These are phyloP conservation scores for Marasmius oreades DNA, from an alignment of 1,284 basidiomycete species.

Conservation along the genomic window DNA sequence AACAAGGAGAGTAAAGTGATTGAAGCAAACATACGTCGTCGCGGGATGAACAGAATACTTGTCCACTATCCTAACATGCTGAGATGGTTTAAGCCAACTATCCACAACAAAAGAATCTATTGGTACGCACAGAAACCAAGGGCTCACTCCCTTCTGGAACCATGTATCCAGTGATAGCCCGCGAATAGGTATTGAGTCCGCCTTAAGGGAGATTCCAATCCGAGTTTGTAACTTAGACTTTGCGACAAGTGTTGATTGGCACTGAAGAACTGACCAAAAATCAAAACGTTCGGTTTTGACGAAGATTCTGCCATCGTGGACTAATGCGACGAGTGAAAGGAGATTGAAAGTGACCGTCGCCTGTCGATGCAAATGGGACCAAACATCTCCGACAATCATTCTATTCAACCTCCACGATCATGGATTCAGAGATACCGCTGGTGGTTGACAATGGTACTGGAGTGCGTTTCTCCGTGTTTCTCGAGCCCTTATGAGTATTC, in stretches of 20 bases:
- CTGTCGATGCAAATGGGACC: not conserved
- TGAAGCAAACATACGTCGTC: slow-evolving; percentile 64
- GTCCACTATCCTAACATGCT: slow-evolving; percentile 81
- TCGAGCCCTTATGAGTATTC: slow-evolving; percentile 12
- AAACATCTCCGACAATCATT: not conserved
- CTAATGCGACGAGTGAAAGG: slow-evolving; percentile 9
- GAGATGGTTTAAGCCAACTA: slow-evolving; percentile 8
- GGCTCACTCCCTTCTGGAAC: slow-evolving; percentile 61
- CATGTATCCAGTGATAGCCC: slow-evolving; percentile 59
- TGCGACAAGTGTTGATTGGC: slow-evolving; percentile 8
- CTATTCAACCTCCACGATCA: not conserved
- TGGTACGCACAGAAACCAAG: slow-evolving; percentile 65
- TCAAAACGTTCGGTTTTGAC: slow-evolving; percentile 68
- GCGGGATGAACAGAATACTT: slow-evolving; percentile 81
- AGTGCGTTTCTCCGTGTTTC: slow-evolving; percentile 46
- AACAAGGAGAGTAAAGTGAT: slow-evolving; percentile 7
- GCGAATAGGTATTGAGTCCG: slow-evolving; percentile 73
- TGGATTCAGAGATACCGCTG: slow-evolving; percentile 49
- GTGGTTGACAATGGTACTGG: slow-evolving; percentile 98
- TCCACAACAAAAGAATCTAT: slow-evolving; percentile 2
- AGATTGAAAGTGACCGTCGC: not conserved
- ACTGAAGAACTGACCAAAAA: slow-evolving; percentile 60
- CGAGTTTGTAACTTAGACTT: slow-evolving; percentile 9
- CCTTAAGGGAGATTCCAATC: slow-evolving; percentile 37
- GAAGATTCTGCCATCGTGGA: slow-evolving; percentile 27